Percentiles rank a stretch among this genome's conserved stretches.
phyloP scores from a whole-genome alignment of 2,329 filamentous ascomycete species.

The Colletotrichum tabaci region DNA sequence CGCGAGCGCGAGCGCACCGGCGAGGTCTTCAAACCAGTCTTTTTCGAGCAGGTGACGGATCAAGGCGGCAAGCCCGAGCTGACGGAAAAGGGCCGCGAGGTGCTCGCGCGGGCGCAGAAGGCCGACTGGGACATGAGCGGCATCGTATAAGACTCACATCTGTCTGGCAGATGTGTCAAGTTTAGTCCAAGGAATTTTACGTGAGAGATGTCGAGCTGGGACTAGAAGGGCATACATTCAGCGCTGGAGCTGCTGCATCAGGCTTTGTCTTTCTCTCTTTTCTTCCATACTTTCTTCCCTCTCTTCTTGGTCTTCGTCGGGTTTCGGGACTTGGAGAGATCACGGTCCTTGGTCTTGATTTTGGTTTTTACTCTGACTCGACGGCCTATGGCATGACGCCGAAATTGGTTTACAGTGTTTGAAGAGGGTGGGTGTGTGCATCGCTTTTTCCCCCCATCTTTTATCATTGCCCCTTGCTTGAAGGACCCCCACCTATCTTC shows the following conservation, averaged over 20 bases:
- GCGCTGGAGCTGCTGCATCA: slow-evolving; percentile 18
- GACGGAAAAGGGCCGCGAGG: slow-evolving; percentile 66
- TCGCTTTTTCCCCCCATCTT: background rate
- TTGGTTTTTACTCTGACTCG: background rate
- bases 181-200: background rate
- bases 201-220: background rate
- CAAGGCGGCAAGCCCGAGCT: slow-evolving; percentile 70
- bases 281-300: background rate
- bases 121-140: slow-evolving; percentile 66
- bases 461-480: background rate
- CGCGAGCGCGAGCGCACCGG: slow-evolving; percentile 81
- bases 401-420: background rate
- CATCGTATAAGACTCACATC: slow-evolving; percentile 48
- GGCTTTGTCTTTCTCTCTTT: background rate
- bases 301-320: background rate
- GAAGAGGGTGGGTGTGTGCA: background rate
- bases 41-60: slow-evolving; percentile 78
- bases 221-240: slow-evolving; percentile 10
- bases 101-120: slow-evolving; percentile 68
- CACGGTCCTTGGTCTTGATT: background rate
- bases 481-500: background rate
- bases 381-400: slow-evolving; percentile 1
- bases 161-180: background rate
- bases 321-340: background rate
- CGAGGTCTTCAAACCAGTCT: slow-evolving; percentile 85